phyloP scores from a whole-genome alignment of 768 basidiomycete genomes.

The Termitomyces eurrhizus region DNA sequence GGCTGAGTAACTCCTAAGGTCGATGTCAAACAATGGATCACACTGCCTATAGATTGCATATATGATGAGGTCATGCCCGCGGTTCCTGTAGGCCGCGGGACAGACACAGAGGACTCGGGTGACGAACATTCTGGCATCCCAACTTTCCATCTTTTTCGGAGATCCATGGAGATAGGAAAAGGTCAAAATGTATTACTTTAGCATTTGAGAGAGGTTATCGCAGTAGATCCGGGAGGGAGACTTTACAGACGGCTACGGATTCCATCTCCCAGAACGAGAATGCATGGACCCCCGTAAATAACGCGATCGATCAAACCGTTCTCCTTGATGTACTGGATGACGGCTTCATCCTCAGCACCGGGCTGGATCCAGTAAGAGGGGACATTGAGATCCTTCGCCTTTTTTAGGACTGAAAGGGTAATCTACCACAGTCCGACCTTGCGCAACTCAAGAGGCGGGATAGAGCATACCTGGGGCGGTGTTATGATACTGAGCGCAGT shows the following conservation, averaged over 20 bases:
- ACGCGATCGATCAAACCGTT: conserved; percentile 62
- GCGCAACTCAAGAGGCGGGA: not conserved
- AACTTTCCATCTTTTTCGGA: not conserved
- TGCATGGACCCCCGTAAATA: conserved; percentile 81
- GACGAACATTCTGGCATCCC: not conserved
- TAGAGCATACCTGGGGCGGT: conserved; percentile 53
- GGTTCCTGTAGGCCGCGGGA: conserved; percentile 10
- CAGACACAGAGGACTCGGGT: not conserved
- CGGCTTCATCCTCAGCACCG: conserved; percentile 69
- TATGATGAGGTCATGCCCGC: not conserved
- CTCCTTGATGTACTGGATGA: conserved; percentile 61
- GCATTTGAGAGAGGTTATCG: not conserved
- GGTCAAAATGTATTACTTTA: not conserved
- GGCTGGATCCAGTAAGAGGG: conserved; percentile 88
- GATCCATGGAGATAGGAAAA: conserved; percentile 12
- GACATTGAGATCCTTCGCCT: conserved; percentile 66
- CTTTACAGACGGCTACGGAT: conserved; percentile 33
- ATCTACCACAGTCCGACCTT: conserved; percentile 37
- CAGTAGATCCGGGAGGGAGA: not conserved
- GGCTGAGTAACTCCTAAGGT: conserved; percentile 3
- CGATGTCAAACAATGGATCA: conserved; percentile 12
- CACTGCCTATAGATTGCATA: not conserved
- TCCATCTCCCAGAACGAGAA: conserved; percentile 73
- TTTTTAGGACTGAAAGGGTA: conserved; percentile 62
- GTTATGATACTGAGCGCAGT: conserved; percentile 82